Base-by-base conservation (phyloP, 2,329 filamentous ascomycete species). In the Xylaria sp. region DNA sequence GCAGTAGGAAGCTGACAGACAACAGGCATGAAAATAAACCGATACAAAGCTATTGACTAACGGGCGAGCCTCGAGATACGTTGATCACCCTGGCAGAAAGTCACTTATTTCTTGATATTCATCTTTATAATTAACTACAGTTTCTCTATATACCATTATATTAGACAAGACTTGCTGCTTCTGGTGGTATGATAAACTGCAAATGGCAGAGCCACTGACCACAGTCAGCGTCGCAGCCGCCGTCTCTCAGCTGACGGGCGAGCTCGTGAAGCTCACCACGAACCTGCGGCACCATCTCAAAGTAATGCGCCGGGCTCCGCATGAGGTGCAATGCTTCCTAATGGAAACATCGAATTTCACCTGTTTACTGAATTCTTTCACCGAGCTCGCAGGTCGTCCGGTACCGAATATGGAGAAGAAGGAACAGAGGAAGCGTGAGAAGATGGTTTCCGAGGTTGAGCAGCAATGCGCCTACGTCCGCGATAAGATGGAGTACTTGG, bases 281-380 rank as follows among this genome's bases (percentile, higher is more conserved):
- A 50, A n/a, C 34, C 25, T 70, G 41, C 57, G 61, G 10, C 65
- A 46, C 18, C 48, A 59, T 28, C 20, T 65, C 56, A 68, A 63
- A 23, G 48, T 23, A 1, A 48, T 70, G 50, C 51, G 32, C 5
- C 67, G 46, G 18, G 65, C 68, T 1, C 69, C 65, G 2, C 48
- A 70, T 28, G 65, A 70, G 25, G 39, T 65, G 0, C 51, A 68
- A 32, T 46, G 44, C 2, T 68, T 68, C 46, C 15, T 68, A 6
- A 39, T 70, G 28, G 69, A 70, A 10, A 70, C 58, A 2, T 50
- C 57, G 2, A 65, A 54, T 28, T 65, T 65, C 3, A 68, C 65
- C 7, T 63, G 61, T 15, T 15, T 70, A n/a, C 15, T 70, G 25
- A 55, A 63, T 15, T 65, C 46, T 13, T 70, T 68, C 44, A 25